Evolutionary conservation across 257 asterid genomes (phyloP).

Genomic region (Nicotiana sylvestris): DNA sequence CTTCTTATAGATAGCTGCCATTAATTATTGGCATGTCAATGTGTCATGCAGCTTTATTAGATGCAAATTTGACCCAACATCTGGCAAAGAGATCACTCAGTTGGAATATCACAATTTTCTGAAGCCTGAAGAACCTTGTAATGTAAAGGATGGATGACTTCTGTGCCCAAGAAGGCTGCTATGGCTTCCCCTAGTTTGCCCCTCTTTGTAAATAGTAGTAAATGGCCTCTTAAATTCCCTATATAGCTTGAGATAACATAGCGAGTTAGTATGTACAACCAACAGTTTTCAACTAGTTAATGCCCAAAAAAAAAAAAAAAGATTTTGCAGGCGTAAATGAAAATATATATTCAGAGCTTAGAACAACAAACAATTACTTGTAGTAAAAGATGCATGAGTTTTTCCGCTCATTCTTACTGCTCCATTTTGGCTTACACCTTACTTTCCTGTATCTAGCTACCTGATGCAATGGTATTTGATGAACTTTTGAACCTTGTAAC

Average conservation of each 20-base stretch:
- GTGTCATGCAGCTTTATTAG: conserved; percentile 51
- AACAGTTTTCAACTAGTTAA: background rate
- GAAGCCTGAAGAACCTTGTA: conserved; percentile 41
- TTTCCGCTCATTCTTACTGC: too few relatives aligned
- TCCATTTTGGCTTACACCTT: too few relatives aligned
- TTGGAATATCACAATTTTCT: conserved; percentile 77
- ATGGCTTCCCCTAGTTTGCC: background rate
- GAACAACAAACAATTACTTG: background rate
- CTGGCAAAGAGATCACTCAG: conserved; percentile 78
- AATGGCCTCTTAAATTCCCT: background rate
- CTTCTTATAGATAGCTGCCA: background rate
- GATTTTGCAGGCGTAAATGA: background rate
- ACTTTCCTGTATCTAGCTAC: too few relatives aligned
- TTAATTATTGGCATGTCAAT: background rate
- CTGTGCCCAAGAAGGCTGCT: background rate
- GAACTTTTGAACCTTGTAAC: too few relatives aligned
- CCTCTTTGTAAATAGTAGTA: background rate
- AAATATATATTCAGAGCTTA: background rate
- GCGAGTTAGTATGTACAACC: background rate
- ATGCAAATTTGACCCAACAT: conserved; percentile 60
- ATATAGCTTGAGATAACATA: conserved; percentile 2
- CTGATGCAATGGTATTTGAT: too few relatives aligned
- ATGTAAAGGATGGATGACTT: background rate
- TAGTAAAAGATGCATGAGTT: too few relatives aligned
- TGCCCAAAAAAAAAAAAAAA: background rate